phyloP scores from a whole-genome alignment of 768 basidiomycete species.

The Basidioascus undulatus region DNA sequence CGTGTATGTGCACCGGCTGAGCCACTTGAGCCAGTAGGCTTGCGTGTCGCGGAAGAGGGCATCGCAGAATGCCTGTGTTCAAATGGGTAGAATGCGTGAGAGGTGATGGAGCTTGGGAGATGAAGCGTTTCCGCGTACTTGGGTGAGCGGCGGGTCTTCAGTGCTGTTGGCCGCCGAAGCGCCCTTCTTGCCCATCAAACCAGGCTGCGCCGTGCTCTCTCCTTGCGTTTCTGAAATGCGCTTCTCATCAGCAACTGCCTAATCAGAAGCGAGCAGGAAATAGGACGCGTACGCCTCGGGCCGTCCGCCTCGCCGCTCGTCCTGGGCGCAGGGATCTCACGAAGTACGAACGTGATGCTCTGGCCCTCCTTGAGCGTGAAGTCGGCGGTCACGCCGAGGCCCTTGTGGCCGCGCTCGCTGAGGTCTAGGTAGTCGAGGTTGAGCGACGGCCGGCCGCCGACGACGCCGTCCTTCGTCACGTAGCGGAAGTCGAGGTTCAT shows the following conservation, averaged over 20 bases:
- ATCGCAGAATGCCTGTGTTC: constrained; percentile 10
- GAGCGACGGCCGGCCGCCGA: constrained; percentile 30
- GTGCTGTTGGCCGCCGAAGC: no score
- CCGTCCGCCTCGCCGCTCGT: constrained; percentile 1
- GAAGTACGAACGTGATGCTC: constrained; percentile 62
- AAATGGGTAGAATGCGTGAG: no score
- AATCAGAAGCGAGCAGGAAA: constrained; percentile 4
- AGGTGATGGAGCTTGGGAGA: no score
- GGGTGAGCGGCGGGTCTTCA: no score
- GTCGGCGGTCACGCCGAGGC: constrained; percentile 33
- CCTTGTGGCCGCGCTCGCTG: constrained; percentile 39
- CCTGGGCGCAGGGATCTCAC: constrained; percentile 31
- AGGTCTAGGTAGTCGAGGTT: constrained; percentile 35
- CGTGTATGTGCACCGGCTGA: constrained; percentile 62
- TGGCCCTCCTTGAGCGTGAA: constrained; percentile 61
- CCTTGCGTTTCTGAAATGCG: constrained; percentile 19
- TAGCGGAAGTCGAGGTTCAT: constrained; percentile 55
- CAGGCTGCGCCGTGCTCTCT: constrained; percentile 22
- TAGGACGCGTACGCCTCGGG: neutral
- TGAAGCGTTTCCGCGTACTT: no score
- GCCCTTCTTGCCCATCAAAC: no score
- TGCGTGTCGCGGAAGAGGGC: constrained; percentile 33
- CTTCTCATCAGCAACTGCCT: constrained; percentile 9
- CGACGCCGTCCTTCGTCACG: constrained; percentile 33
- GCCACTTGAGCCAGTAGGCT: constrained; percentile 70